These are phyloP conservation scores for Medicago arabica DNA, from an alignment of 306 rosid genomes.

Conservation along the genomic window DNA sequence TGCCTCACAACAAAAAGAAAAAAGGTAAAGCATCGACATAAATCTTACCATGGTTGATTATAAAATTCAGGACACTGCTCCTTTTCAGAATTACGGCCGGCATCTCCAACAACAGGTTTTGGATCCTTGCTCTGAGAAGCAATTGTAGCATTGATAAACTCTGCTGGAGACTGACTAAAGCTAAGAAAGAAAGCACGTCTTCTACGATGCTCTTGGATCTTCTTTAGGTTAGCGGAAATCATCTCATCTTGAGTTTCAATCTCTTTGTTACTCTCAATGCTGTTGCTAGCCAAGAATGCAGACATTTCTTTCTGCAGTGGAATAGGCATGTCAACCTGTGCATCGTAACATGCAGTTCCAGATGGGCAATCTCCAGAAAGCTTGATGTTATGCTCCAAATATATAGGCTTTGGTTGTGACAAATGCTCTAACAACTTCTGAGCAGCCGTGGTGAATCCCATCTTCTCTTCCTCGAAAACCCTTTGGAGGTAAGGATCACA, in stretches of 20 bases:
- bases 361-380: constrained; percentile 78
- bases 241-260: constrained; percentile 73
- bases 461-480: constrained; percentile 81
- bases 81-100: constrained; percentile 58
- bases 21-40: constrained; percentile 9
- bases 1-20: constrained; percentile 19
- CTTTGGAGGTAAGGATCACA: constrained; percentile 84
- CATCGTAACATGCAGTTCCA: constrained; percentile 80
- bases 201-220: constrained; percentile 70
- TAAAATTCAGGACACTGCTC: constrained; percentile 63
- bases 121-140: constrained; percentile 82
- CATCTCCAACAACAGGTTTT: constrained; percentile 74
- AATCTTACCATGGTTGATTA: constrained; percentile 79
- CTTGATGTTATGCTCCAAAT: constrained; percentile 78
- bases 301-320: constrained; percentile 67
- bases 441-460: constrained; percentile 61
- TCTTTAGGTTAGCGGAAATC: constrained; percentile 62
- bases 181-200: constrained; percentile 89
- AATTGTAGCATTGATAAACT: constrained; percentile 67
- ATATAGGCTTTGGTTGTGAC: constrained; percentile 67
- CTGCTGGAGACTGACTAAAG: constrained; percentile 84
- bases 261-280: constrained; percentile 59
- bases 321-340: constrained; percentile 78
- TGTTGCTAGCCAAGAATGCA: constrained; percentile 50
- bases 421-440: constrained; percentile 72